Evolutionary conservation across 2,329 filamentous ascomycete genomes (phyloP).

Genomic region (Aspergillus sp.): DNA sequence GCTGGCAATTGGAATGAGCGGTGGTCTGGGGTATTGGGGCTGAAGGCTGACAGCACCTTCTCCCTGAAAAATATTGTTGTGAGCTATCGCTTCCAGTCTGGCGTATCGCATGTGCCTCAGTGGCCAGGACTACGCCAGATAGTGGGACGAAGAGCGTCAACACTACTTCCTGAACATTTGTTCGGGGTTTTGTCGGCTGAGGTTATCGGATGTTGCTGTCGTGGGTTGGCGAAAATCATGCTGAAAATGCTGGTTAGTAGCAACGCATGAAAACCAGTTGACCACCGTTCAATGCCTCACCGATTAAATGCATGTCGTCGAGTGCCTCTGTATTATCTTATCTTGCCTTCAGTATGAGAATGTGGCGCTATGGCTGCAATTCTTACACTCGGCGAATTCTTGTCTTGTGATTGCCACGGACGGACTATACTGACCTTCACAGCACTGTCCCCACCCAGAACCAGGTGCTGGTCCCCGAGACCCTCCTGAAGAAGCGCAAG

Average conservation of each 20-base stretch:
- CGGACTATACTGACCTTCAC: conserved; percentile 73
- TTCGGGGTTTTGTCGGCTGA: conserved; percentile 77
- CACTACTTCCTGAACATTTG: conserved; percentile 53
- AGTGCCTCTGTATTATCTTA: conserved; percentile 57
- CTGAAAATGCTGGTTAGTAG: conserved; percentile 31
- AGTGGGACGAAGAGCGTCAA: conserved; percentile 43
- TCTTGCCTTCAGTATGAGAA: conserved; percentile 71
- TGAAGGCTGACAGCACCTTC: conserved; percentile 65
- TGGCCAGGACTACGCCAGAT: neutral
- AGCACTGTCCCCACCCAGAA: conserved; percentile 92
- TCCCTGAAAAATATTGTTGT: conserved; percentile 74
- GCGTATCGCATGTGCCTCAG: conserved; percentile 14
- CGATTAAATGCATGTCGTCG: conserved; percentile 77
- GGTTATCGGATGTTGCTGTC: conserved; percentile 40
- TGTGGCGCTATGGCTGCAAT: conserved; percentile 88
- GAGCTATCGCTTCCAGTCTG: conserved; percentile 33
- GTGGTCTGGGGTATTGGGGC: conserved; percentile 70
- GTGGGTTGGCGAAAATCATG: conserved; percentile 23
- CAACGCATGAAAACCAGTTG: neutral
- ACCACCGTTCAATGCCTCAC: conserved; percentile 54
- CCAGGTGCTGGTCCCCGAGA: conserved; percentile 97
- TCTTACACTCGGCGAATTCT: conserved; percentile 78
- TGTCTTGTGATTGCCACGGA: conserved; percentile 63
- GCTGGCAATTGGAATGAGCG: conserved; percentile 56
- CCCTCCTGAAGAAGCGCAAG: conserved; percentile 99